phyloP scores from a whole-genome alignment of 2,329 filamentous ascomycete species.

The Aspergillus spinulosporus region DNA sequence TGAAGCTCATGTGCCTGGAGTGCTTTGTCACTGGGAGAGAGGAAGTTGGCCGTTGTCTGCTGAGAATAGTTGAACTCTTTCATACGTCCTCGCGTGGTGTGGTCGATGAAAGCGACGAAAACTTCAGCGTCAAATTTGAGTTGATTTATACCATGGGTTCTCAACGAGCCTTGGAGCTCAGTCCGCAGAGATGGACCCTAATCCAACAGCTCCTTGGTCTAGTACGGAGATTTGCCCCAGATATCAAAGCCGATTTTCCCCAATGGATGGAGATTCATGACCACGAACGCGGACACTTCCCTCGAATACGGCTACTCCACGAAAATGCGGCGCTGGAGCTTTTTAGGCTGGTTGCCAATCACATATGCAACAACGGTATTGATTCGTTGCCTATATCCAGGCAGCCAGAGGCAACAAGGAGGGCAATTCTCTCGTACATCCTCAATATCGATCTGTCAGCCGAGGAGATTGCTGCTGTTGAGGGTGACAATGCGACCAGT shows the following conservation, averaged over 20 bases:
- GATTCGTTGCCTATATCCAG: conserved; percentile 46
- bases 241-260: conserved; percentile 36
- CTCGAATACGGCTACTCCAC: conserved; percentile 52
- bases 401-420: conserved; percentile 30
- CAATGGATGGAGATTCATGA: conserved; percentile 47
- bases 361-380: conserved; percentile 49
- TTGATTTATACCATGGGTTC: conserved; percentile 63
- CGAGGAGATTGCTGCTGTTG: no score
- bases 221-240: conserved; percentile 34
- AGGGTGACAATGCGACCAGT: conserved; percentile 29
- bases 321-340: conserved; percentile 36
- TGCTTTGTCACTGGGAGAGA: no score
- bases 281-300: conserved; percentile 43
- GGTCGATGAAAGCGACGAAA: conserved; percentile 66
- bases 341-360: conserved; percentile 25
- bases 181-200: conserved; percentile 57
- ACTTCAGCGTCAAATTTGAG: conserved; percentile 61
- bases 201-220: conserved; percentile 56
- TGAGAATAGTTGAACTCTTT: conserved; percentile 17
- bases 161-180: conserved; percentile 53
- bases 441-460: no score
- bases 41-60: background rate
- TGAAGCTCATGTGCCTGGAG: no score
- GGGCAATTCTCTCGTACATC: no score
- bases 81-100: conserved; percentile 50